Evolutionary conservation across 306 rosid species (phyloP).

Genomic region (Prunus salicina): DNA sequence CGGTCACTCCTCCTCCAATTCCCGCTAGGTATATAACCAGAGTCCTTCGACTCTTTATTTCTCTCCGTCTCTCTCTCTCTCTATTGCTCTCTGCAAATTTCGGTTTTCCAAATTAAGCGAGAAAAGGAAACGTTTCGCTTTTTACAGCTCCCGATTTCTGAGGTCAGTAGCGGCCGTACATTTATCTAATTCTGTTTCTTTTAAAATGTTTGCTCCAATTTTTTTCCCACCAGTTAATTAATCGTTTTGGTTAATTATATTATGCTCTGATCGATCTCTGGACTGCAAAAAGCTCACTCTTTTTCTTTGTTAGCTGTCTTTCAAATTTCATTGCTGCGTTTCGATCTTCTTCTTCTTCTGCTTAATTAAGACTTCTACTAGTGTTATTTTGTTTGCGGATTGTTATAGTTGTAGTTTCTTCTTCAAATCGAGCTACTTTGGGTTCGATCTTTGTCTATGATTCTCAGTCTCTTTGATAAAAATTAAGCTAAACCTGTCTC

Average conservation of each 20-base stretch:
- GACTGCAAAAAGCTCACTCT: slow-evolving; percentile 15
- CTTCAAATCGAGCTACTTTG: slow-evolving; percentile 18
- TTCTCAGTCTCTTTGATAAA: slow-evolving; percentile 1
- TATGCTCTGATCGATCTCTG: slow-evolving; percentile 44
- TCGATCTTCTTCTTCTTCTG: slow-evolving; percentile 25
- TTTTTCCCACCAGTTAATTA: background rate
- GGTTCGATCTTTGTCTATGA: slow-evolving; percentile 20
- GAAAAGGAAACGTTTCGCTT: slow-evolving; percentile 18
- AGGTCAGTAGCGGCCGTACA: slow-evolving; percentile 48
- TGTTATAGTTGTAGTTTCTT: background rate
- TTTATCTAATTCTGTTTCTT: slow-evolving; percentile 10
- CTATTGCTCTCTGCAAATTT: slow-evolving; percentile 7
- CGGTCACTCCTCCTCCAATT: slow-evolving; percentile 42
- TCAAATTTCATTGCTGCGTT: background rate
- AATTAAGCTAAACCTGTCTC: slow-evolving; percentile 13
- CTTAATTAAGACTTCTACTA: slow-evolving; percentile 11
- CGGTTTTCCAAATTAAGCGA: slow-evolving; percentile 13
- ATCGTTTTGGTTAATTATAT: slow-evolving; percentile 3
- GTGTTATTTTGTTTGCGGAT: slow-evolving; percentile 8
- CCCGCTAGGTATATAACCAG: slow-evolving; percentile 39
- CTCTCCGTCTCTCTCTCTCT: background rate
- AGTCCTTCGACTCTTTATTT: background rate
- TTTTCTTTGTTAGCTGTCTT: background rate
- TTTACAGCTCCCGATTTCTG: slow-evolving; percentile 34
- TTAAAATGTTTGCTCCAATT: background rate